phyloP scores from a whole-genome alignment of 2,329 filamentous ascomycete genomes.

The Sporothrix protearum region DNA sequence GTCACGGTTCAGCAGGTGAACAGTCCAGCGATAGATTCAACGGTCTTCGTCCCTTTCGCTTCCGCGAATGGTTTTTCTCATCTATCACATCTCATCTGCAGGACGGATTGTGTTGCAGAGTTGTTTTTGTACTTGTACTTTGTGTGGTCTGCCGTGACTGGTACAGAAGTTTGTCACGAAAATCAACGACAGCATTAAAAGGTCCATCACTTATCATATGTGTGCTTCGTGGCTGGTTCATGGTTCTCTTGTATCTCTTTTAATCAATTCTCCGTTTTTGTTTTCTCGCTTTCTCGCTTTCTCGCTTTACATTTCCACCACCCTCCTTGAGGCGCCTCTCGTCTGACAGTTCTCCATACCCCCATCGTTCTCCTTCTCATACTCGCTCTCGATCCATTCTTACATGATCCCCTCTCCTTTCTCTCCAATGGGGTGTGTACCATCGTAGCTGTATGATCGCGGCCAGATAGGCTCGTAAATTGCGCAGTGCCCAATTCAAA shows the following conservation, averaged over 20 bases:
- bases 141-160: background rate
- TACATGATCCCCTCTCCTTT: background rate
- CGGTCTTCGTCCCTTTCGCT: background rate
- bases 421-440: constrained; percentile 2
- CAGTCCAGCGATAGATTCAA: background rate
- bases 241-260: background rate
- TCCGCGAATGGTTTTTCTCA: background rate
- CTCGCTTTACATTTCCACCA: background rate
- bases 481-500: constrained; percentile 4
- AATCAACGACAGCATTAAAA: background rate
- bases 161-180: background rate
- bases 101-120: background rate
- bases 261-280: background rate
- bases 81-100: constrained; percentile 3
- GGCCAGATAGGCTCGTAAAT: constrained; percentile 1
- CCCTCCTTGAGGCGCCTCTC: constrained; percentile 1
- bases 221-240: background rate
- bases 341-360: background rate
- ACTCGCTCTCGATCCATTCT: no score
- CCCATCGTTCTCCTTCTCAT: background rate
- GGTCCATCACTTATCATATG: background rate
- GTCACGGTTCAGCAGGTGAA: constrained; percentile 13
- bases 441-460: background rate
- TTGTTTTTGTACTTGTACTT: background rate
- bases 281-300: background rate